A percentile compares a stretch with the other conserved stretches of the same genome.
These are phyloP conservation scores for Trametes elegans DNA, from an alignment of 768 basidiomycete species.

Conservation along the genomic window DNA sequence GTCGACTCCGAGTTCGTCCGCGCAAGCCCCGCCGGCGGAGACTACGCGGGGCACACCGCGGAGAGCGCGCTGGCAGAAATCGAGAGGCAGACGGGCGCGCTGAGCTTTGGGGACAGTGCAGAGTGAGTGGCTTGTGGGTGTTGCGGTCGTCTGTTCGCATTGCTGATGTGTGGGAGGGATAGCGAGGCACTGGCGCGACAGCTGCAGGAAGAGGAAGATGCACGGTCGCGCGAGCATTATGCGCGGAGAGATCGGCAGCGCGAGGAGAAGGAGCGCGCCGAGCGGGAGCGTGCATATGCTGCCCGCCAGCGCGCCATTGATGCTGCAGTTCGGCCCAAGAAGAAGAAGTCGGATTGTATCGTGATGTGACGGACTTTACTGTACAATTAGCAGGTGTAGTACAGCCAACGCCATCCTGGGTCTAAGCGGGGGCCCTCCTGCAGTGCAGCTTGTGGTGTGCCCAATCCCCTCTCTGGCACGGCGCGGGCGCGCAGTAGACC, in stretches of 20 bases:
- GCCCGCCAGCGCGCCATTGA: conserved; percentile 12
- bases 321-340: conserved; percentile 12
- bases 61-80: conserved; percentile 54
- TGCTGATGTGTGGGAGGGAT: not conserved
- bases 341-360: conserved; percentile 28
- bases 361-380: conserved; percentile 22
- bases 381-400: not conserved
- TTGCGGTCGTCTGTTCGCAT: not conserved
- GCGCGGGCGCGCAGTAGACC: conserved; percentile 35
- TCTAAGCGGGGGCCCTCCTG: conserved; percentile 20
- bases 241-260: conserved; percentile 39
- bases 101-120: conserved; percentile 43
- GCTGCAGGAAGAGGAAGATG: conserved; percentile 81
- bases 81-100: conserved; percentile 42
- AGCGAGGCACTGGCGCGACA: conserved; percentile 72
- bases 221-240: conserved; percentile 31
- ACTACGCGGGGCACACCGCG: conserved; percentile 72
- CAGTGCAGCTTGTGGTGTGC: conserved; percentile 39
- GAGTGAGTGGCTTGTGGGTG: conserved; percentile 49
- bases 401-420: not conserved
- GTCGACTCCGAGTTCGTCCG: conserved; percentile 69
- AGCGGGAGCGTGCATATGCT: conserved; percentile 6
- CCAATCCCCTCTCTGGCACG: conserved; percentile 42
- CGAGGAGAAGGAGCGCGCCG: conserved; percentile 28
- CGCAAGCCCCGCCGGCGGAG: conserved; percentile 72